Conservation (phyloP, 352 stramenopile species). For the Phytophthora ramorum region DNA sequence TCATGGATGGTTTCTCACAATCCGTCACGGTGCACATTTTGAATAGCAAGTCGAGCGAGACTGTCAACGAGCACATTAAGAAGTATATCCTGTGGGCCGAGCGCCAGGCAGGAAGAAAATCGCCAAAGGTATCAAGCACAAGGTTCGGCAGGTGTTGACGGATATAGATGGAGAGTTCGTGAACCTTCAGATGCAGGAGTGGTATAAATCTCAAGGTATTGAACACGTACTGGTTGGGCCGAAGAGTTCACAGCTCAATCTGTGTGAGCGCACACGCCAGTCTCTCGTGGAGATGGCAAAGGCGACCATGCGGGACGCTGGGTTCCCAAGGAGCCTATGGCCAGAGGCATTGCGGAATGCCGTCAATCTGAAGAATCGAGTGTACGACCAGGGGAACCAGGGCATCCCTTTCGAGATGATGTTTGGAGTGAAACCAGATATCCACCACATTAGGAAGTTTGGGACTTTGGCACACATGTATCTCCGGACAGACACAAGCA, state of each 20-base stretch:
- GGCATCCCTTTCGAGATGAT: slow-evolving; percentile 12
- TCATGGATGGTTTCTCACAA: slow-evolving; percentile 9
- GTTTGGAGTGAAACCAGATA: slow-evolving; percentile 14
- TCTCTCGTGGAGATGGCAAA: slow-evolving; percentile 10
- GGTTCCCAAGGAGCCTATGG: slow-evolving; percentile 8
- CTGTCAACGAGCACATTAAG: slow-evolving; percentile 2
- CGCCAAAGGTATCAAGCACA: neutral
- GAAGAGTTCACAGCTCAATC: slow-evolving; percentile 17
- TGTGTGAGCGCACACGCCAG: slow-evolving; percentile 14
- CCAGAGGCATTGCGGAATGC: slow-evolving; percentile 14
- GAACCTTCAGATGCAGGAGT: neutral
- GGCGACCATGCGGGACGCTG: slow-evolving; percentile 1
- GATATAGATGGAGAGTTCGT: slow-evolving; percentile 12
- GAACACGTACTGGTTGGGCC: slow-evolving; percentile 13
- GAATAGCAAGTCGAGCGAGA: slow-evolving; percentile 3
- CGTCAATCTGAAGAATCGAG: slow-evolving; percentile 15
- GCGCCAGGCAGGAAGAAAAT: neutral
- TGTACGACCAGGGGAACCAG: slow-evolving; percentile 7
- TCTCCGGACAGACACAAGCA: slow-evolving; percentile 4
- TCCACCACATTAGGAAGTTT: slow-evolving; percentile 15
- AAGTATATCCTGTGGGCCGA: slow-evolving; percentile 1
- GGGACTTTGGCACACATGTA: slow-evolving; percentile 2
- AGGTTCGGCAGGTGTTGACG: slow-evolving; percentile 6
- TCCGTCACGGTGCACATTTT: slow-evolving; percentile 5
- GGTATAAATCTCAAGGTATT: slow-evolving; percentile 12